Evolutionary conservation across 2,329 filamentous ascomycete genomes (phyloP).

Genomic region (Hypomyces perniciosus): DNA sequence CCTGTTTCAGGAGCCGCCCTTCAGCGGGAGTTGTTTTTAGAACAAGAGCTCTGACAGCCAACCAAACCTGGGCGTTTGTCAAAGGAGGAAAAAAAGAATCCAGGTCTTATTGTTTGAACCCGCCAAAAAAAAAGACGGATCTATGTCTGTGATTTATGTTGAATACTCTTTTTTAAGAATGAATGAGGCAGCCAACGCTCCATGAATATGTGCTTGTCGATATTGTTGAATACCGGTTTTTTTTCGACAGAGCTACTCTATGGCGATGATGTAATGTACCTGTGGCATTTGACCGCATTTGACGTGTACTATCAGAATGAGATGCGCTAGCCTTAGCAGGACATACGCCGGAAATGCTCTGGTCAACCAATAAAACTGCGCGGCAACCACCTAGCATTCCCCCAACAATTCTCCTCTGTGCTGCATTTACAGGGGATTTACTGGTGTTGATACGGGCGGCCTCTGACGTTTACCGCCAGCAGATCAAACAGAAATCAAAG

Average conservation of each 20-base stretch:
- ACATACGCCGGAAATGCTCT: neutral
- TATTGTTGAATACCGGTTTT: neutral
- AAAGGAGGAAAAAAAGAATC: neutral
- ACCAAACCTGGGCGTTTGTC: slow-evolving; percentile 7
- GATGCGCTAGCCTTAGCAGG: neutral
- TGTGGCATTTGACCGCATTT: neutral
- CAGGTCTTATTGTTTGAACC: neutral
- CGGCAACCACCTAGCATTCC: neutral
- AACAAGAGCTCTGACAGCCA: slow-evolving; percentile 12
- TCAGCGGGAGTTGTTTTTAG: slow-evolving; percentile 10
- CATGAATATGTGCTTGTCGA: neutral
- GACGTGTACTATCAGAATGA: neutral
- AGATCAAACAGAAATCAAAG: neutral
- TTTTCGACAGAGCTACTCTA: neutral
- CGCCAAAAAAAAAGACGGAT: no score
- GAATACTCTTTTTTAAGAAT: no score
- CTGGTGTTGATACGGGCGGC: slow-evolving; percentile 2
- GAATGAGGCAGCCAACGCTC: neutral
- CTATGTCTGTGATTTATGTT: no score
- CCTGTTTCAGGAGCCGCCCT: slow-evolving; percentile 22
- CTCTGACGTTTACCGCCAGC: slow-evolving; percentile 7
- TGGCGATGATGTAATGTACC: slow-evolving; percentile 10
- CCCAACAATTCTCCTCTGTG: neutral
- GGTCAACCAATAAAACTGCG: slow-evolving; percentile 1
- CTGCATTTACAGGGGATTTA: slow-evolving; percentile 2